Conservation (phyloP, 1,284 basidiomycete species). For the Ceratobasidium papillatum region DNA sequence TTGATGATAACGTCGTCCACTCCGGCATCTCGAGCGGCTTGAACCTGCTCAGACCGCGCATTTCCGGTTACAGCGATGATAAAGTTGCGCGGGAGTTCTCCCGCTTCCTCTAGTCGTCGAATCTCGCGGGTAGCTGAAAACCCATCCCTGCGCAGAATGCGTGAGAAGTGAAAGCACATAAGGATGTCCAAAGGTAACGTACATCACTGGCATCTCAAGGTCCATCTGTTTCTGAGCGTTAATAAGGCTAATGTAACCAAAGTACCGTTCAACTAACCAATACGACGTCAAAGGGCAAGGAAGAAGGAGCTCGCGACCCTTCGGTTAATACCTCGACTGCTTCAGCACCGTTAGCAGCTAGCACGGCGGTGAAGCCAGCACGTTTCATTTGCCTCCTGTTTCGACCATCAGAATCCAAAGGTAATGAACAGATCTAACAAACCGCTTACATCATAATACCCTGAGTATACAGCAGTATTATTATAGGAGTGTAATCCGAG, state of each 20-base stretch:
- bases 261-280: constrained; percentile 44
- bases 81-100: constrained; percentile 45
- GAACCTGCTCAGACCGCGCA: constrained; percentile 42
- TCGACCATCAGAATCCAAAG: not conserved
- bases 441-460: constrained; percentile 37
- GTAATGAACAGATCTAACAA: constrained; percentile 28
- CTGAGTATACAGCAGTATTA: constrained; percentile 45
- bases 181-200: not conserved
- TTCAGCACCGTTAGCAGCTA: constrained; percentile 49
- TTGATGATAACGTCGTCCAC: constrained; percentile 39
- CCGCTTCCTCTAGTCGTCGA: constrained; percentile 46
- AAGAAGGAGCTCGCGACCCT: not conserved
- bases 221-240: constrained; percentile 50
- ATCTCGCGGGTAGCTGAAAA: constrained; percentile 48
- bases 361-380: constrained; percentile 46
- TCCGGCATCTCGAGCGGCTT: constrained; percentile 28
- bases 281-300: constrained; percentile 47
- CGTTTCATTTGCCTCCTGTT: constrained; percentile 46
- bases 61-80: constrained; percentile 50
- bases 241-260: constrained; percentile 44
- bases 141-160: constrained; percentile 44
- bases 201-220: constrained; percentile 51
- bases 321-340: constrained; percentile 46
- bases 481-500: not conserved
- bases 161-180: constrained; percentile 18